Percentiles rank a stretch among this genome's conserved stretches.
Evolutionary conservation across 75 land plant species (phyloP).

Genomic region (Pinus taeda): DNA sequence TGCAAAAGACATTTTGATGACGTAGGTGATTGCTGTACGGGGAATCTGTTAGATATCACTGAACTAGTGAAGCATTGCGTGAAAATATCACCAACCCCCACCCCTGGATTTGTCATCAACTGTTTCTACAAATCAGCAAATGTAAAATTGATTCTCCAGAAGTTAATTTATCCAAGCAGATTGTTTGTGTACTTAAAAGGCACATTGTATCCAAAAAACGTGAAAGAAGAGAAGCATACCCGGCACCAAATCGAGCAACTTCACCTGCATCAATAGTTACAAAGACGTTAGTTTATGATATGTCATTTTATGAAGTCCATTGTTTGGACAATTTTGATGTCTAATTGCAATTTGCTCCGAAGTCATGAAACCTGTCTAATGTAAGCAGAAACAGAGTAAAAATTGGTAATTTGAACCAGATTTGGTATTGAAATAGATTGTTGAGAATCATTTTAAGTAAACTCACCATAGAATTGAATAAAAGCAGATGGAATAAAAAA

Average conservation of each 20-base stretch:
- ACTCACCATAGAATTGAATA: slow-evolving; percentile 83
- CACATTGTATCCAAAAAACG: background rate
- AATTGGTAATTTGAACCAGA: too few relatives aligned
- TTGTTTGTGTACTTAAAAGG: background rate
- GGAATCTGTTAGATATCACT: background rate
- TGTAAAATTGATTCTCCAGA: slow-evolving; percentile 8
- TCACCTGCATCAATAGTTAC: slow-evolving; percentile 59
- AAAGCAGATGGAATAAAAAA: slow-evolving; percentile 72
- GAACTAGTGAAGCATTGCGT: background rate
- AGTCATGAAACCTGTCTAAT: background rate
- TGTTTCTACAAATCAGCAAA: too few relatives aligned
- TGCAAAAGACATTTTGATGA: background rate
- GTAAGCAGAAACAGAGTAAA: background rate
- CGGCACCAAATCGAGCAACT: slow-evolving; percentile 88
- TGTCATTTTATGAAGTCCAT: too few relatives aligned
- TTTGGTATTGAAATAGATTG: background rate
- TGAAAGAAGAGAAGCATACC: slow-evolving; percentile 41
- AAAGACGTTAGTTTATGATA: background rate
- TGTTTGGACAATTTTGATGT: too few relatives aligned
- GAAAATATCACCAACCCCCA: background rate
- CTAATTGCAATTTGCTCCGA: background rate
- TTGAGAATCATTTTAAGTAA: background rate
- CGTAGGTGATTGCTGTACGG: background rate
- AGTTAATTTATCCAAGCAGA: background rate
- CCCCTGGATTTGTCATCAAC: background rate